These are phyloP conservation scores for Paramecium primaurelia DNA, from an alignment of 73 alveolate species.

Conservation along the genomic window DNA sequence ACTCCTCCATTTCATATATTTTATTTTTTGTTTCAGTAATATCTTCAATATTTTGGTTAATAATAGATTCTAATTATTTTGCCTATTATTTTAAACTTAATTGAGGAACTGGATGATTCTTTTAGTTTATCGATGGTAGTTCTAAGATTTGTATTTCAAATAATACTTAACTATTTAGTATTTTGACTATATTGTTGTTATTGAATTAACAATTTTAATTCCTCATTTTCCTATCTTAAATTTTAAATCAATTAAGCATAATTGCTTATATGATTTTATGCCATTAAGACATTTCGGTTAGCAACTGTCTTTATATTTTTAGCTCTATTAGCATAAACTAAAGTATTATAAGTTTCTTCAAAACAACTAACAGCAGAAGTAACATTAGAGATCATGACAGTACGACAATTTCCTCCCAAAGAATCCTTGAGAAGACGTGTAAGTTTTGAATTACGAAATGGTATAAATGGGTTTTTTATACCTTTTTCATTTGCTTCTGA, in stretches of 20 bases:
- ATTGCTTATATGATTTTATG: conserved; percentile 94
- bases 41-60: background rate
- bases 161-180: background rate
- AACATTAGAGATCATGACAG: conserved; percentile 99
- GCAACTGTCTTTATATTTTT: conserved; percentile 96
- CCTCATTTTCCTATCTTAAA: conserved; percentile 78
- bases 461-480: conserved; percentile 80
- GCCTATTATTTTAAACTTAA: background rate
- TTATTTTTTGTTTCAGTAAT: background rate
- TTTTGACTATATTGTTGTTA: background rate
- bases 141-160: background rate
- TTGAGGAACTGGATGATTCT: background rate
- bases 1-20: conserved; percentile 6
- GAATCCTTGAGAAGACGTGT: conserved; percentile 98
- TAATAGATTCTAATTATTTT: background rate
- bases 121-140: background rate
- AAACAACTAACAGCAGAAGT: conserved; percentile 87
- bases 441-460: conserved; percentile 98
- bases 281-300: conserved; percentile 90
- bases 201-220: conserved; percentile 1
- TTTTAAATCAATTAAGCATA: conserved; percentile 92
- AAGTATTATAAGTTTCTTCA: conserved; percentile 98
- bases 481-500: conserved; percentile 89
- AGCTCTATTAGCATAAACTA: conserved; percentile 99
- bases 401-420: conserved; percentile 99